Evolutionary conservation across 257 asterid genomes (phyloP).

Genomic region (Coffea canephora): DNA sequence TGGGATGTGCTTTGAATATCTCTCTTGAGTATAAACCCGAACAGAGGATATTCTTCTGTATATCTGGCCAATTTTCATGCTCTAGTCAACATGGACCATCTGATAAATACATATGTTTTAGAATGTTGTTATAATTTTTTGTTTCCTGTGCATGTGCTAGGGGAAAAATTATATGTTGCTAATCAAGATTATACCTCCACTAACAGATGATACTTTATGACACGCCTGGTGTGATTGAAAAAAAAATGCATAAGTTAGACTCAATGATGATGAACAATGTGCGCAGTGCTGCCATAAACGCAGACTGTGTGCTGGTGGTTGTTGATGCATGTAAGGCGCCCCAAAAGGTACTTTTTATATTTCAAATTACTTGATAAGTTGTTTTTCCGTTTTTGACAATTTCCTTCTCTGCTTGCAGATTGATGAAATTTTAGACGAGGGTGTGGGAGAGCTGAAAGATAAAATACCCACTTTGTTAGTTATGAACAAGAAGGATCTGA

Average conservation of each 20-base stretch:
- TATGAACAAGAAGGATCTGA: conserved; percentile 89
- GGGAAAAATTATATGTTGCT: background rate
- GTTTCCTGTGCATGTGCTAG: background rate
- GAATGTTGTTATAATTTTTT: background rate
- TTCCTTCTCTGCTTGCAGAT: conserved; percentile 43
- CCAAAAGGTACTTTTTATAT: conserved; percentile 53
- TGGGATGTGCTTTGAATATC: background rate
- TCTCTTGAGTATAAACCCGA: background rate
- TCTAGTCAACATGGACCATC: background rate
- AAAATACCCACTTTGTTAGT: conserved; percentile 76
- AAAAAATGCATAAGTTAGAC: conserved; percentile 93
- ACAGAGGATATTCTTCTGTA: background rate
- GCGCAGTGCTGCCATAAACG: conserved; percentile 80
- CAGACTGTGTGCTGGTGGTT: conserved; percentile 86
- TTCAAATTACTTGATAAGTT: background rate
- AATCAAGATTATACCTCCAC: conserved; percentile 14
- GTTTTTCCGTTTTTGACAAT: background rate
- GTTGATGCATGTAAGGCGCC: conserved; percentile 86
- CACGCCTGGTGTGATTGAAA: conserved; percentile 97
- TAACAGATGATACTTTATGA: conserved; percentile 93
- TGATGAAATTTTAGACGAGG: conserved; percentile 80
- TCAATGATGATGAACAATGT: conserved; percentile 98
- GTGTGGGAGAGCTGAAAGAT: conserved; percentile 55
- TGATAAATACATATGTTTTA: background rate
- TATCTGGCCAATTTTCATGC: background rate